phyloP scores from a whole-genome alignment of 805 yeast species.

The Sugiyamaella boreocaroliniensis region DNA sequence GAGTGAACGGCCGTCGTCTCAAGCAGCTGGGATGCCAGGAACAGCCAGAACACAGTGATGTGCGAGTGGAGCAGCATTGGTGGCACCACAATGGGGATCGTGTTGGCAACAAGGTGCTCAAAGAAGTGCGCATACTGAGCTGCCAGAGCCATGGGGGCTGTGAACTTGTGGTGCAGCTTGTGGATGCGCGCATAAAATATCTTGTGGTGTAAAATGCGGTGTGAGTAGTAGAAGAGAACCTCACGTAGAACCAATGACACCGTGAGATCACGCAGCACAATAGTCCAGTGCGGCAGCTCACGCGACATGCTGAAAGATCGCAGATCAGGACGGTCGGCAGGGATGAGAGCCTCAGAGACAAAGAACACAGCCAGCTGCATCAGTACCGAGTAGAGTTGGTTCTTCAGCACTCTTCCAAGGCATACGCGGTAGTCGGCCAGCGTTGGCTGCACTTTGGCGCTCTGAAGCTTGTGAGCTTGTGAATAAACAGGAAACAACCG shows the following conservation, averaged over 20 bases:
- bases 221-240: constrained; percentile 14
- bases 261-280: constrained; percentile 4
- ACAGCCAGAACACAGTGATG: constrained; percentile 13
- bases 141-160: constrained; percentile 17
- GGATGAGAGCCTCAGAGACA: background rate
- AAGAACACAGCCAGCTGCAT: constrained; percentile 1
- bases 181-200: constrained; percentile 12
- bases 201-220: constrained; percentile 10
- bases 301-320: background rate
- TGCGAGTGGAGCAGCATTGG: constrained; percentile 11
- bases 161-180: constrained; percentile 16
- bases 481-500: constrained; percentile 9
- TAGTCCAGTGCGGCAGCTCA: constrained; percentile 4
- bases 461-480: constrained; percentile 15
- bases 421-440: constrained; percentile 10
- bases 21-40: constrained; percentile 10
- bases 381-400: constrained; percentile 4
- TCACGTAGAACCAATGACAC: constrained; percentile 12
- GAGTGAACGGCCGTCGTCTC: constrained; percentile 18
- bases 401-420: constrained; percentile 6
- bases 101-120: constrained; percentile 15
- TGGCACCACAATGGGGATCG: constrained; percentile 14
- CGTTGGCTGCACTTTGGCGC: constrained; percentile 9
- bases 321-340: constrained; percentile 1
- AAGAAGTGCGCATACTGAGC: constrained; percentile 14